These are phyloP conservation scores for Auriscalpium orientale DNA, from an alignment of 768 basidiomycete genomes.

Conservation along the genomic window DNA sequence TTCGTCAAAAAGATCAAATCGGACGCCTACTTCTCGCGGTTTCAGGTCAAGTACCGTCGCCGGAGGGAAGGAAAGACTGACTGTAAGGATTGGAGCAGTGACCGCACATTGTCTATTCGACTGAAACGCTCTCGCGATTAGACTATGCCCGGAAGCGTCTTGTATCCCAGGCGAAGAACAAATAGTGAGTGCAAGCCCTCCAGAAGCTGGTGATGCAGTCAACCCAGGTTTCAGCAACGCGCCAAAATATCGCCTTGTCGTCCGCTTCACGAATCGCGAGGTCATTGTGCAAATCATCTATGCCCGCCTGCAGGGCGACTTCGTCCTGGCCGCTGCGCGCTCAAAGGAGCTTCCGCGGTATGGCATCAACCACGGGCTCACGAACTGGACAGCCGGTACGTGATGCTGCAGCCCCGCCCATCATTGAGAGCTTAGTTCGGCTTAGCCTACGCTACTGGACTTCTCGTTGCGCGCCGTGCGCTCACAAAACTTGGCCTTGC, in stretches of 20 bases:
- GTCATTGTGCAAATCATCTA: constrained; percentile 94
- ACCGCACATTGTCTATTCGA: background rate
- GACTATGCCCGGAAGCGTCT: constrained; percentile 98
- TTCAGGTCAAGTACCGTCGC: constrained; percentile 97
- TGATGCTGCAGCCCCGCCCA: background rate
- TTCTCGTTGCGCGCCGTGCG: constrained; percentile 90
- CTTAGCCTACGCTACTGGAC: constrained; percentile 91
- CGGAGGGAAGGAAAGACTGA: constrained; percentile 99
- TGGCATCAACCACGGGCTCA: constrained; percentile 96
- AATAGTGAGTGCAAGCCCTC: constrained; percentile 56
- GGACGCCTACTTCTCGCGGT: constrained; percentile 95
- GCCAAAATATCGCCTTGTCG: constrained; percentile 96
- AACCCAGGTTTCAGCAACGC: constrained; percentile 54
- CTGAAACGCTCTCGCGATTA: constrained; percentile 21
- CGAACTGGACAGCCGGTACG: constrained; percentile 95
- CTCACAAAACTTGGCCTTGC: constrained; percentile 92
- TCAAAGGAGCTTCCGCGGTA: constrained; percentile 91
- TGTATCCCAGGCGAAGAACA: constrained; percentile 98
- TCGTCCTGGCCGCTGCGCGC: constrained; percentile 80
- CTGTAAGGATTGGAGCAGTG: constrained; percentile 39
- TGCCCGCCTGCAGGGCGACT: constrained; percentile 95
- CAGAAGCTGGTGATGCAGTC: background rate
- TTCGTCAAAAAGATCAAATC: constrained; percentile 98
- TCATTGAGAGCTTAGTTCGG: background rate
- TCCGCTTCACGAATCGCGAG: constrained; percentile 97